Base-by-base conservation (phyloP, 2,329 filamentous ascomycete genomes). In the Aspergillus intermedius region DNA sequence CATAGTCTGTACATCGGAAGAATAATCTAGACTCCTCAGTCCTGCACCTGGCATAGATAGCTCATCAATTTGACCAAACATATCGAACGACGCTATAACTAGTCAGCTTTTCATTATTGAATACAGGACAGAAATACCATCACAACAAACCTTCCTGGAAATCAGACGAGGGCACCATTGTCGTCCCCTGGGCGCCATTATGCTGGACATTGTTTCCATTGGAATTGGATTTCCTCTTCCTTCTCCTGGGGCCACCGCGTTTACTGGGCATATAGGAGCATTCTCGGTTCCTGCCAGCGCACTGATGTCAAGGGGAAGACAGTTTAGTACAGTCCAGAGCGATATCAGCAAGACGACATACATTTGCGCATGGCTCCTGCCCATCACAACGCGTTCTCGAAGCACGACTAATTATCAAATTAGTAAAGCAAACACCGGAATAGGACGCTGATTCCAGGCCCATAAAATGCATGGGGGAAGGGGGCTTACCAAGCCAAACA, bases 231-330 rank as follows among this genome's bases (percentile, higher is more conserved):
- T 51, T 23, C 49, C 60, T 63, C 56, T 66, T 71, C 60, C 70
- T 71, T 52, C 69, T 71, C 25, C 69, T 62, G 17, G 69, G 70
- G n/a, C 70, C 70, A 46, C 70, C 70, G 46, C 70, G 61, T 58
- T 71, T 72, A 63, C 70, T 73, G 32, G 70, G 70, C 19, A 71
- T 47, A 57, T 72, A 73, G 21, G 63, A 69, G 49, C 70, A 73
- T 56, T 66, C 63, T 53, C 61, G 67, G 41, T 62, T 62, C 58
- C 71, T 73, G 55, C 54, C 60, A 41, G 62, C 54, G 58, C 70
- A 73, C 70, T 73, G 40, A 32, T 22, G 22, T 42, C 32, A 44
- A 17, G 35, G 42, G 44, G 21, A 30, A 30, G n/a, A 46, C 32
- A 39, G 12, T 28, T 17, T 40, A 43, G 23, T 15, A 35, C 15